phyloP scores from a whole-genome alignment of 768 basidiomycete species.

The Antrodiella citrinella region DNA sequence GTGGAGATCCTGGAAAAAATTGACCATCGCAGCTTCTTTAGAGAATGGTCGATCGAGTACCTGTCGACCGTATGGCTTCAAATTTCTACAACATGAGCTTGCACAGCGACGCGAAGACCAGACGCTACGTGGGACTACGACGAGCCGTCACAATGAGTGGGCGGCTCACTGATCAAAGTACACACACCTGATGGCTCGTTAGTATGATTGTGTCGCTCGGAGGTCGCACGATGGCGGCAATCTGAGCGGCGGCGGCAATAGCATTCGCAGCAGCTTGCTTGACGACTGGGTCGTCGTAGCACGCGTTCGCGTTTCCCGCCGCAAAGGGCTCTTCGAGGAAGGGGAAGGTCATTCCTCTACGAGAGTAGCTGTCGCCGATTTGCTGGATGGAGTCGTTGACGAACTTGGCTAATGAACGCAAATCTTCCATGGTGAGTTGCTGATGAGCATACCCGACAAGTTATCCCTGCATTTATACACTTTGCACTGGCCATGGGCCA shows the following conservation, averaged over 20 bases:
- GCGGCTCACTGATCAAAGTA: too few relatives aligned
- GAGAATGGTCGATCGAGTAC: not conserved
- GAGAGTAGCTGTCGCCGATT: not conserved
- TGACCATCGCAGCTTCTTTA: not conserved
- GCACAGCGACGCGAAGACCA: conserved; percentile 17
- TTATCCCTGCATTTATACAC: too few relatives aligned
- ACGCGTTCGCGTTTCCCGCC: not conserved
- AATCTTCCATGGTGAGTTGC: not conserved
- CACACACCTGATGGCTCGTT: too few relatives aligned
- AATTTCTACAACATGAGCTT: conserved; percentile 22
- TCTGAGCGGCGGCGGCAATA: not conserved
- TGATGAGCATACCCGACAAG: too few relatives aligned
- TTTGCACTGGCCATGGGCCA: too few relatives aligned
- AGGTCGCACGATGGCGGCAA: not conserved
- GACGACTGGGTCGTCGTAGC: not conserved
- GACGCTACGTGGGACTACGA: conserved; percentile 9
- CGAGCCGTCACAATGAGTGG: too few relatives aligned
- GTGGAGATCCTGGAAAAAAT: conserved; percentile 18
- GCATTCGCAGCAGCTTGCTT: not conserved
- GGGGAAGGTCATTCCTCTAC: not conserved
- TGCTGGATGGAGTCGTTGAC: not conserved
- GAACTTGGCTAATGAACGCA: not conserved
- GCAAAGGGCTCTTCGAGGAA: not conserved
- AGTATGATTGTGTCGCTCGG: not conserved
- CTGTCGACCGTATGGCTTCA: conserved; percentile 19